Percentiles rank a stretch among this genome's conserved stretches.
Conservation (phyloP, 768 basidiomycete species). For the Leccinum subtestaceum region DNA sequence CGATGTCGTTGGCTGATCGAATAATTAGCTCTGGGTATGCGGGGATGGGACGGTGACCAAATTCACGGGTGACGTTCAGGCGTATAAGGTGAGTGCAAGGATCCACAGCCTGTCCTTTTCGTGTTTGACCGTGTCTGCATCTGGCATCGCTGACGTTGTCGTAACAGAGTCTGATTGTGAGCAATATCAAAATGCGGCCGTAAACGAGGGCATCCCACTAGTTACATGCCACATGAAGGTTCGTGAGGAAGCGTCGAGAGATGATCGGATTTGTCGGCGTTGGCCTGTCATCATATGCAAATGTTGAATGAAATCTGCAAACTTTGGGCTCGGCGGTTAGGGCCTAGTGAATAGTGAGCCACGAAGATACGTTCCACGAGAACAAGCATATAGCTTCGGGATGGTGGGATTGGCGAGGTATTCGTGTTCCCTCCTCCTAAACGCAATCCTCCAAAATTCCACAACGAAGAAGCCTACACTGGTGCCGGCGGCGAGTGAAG, state of each 20-base stretch:
- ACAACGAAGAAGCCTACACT: too few relatives aligned
- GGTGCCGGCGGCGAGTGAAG: too few relatives aligned
- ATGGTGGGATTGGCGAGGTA: neutral
- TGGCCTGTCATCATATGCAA: neutral
- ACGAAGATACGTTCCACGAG: neutral
- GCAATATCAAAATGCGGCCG: conserved; percentile 62
- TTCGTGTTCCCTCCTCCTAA: too few relatives aligned
- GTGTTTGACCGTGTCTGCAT: neutral
- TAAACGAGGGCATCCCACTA: neutral
- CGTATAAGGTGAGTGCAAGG: conserved; percentile 68
- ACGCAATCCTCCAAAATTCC: neutral
- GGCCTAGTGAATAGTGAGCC: neutral
- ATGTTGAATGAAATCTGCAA: neutral
- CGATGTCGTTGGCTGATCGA: conserved; percentile 1
- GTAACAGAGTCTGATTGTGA: conserved; percentile 68
- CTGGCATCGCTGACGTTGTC: conserved; percentile 8
- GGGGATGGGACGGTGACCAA: conserved; percentile 76
- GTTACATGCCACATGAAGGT: too few relatives aligned
- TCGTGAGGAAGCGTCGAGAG: neutral
- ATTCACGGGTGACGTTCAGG: conserved; percentile 87
- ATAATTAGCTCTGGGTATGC: conserved; percentile 84
- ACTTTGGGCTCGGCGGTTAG: neutral
- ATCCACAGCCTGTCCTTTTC: neutral
- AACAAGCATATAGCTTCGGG: neutral
- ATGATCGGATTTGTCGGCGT: neutral